Base-by-base conservation (phyloP, 176 grass and related monocot genomes). In the Urochloa ruziziensis region DNA sequence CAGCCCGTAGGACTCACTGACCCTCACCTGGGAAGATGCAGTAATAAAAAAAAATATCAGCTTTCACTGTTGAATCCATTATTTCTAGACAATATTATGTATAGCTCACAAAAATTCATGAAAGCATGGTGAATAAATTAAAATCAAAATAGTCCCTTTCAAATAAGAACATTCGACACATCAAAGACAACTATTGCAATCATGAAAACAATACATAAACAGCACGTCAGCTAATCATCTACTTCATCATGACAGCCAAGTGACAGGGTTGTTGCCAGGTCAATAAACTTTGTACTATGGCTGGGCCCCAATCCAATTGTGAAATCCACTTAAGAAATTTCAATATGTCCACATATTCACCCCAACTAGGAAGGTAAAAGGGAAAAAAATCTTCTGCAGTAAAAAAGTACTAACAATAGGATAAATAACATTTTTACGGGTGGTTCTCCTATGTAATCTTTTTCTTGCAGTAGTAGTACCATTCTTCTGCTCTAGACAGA, bases 1-100 rank as follows among this genome's bases (percentile, higher is more conserved):
- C 85, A 98, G 49, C 47, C 96, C 96, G 54, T 98, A 92, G 4
- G 96, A 98, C 73, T 98, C 96, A 16, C 96, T 98, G 47, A 98
- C 93, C 52, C 96, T 93, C 29, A 98, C 96, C 96, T 98, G 96
- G 27, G 62, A 80, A 80, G 23, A 74, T 83, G 69, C n/a, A 60
- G 12, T 12, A 71, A 83, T 39, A 65, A 42, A 82, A 58, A 65
- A 42, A 82, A 58, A 49, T 71, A 25, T 87, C 35, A 80, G 73
- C 23, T 62, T 57, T 49, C 66, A n/a, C 74, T 64, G 80, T 52
- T 14, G 27, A 39, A 67, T 52, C 14, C 27, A 36, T 80, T 14
- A 1, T 89, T 40, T 73, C 43, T 18, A 29, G 24, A 36, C 16
- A 78, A 47, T 4, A 70, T 62, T 62, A 62, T 30, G 25, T 8